phyloP scores from a whole-genome alignment of 176 grass and related monocot genomes.

The Oryza punctata region DNA sequence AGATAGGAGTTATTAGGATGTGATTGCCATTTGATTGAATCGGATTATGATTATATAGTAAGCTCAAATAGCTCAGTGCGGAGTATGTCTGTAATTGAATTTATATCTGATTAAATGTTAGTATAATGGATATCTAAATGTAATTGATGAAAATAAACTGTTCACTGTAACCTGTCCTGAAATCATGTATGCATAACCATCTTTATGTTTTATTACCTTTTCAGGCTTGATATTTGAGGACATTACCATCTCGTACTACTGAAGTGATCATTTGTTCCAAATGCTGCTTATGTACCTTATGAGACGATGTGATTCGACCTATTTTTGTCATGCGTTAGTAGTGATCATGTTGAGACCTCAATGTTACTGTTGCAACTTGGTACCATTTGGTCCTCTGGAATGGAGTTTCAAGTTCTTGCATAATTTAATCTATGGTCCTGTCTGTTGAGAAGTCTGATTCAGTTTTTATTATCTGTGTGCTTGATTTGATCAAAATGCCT shows the following conservation, averaged over 20 bases:
- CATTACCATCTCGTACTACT: slow-evolving; percentile 13
- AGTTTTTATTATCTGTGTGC: not conserved
- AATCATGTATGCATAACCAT: not conserved
- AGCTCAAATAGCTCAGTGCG: not conserved
- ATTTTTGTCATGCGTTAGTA: slow-evolving; percentile 39
- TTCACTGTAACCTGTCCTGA: not conserved
- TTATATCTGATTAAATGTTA: not conserved
- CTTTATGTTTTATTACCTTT: not conserved
- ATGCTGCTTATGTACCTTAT: slow-evolving; percentile 38
- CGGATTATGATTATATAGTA: not conserved
- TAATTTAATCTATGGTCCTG: not conserved
- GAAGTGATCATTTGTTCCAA: slow-evolving; percentile 1
- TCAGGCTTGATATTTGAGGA: slow-evolving; percentile 26
- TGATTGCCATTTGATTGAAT: not conserved
- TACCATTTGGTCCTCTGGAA: slow-evolving; percentile 12
- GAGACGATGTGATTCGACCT: slow-evolving; percentile 12
- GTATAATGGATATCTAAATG: not conserved
- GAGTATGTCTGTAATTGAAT: not conserved
- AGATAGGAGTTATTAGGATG: not conserved
- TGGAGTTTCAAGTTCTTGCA: slow-evolving; percentile 25
- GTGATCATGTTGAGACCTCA: slow-evolving; percentile 40
- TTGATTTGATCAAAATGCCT: too few relatives aligned
- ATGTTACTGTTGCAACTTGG: slow-evolving; percentile 27
- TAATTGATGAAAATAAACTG: not conserved
- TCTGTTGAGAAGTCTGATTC: not conserved